Base-by-base conservation (phyloP, 78 protist genomes). In the Mantamonas sphyraenae region DNA sequence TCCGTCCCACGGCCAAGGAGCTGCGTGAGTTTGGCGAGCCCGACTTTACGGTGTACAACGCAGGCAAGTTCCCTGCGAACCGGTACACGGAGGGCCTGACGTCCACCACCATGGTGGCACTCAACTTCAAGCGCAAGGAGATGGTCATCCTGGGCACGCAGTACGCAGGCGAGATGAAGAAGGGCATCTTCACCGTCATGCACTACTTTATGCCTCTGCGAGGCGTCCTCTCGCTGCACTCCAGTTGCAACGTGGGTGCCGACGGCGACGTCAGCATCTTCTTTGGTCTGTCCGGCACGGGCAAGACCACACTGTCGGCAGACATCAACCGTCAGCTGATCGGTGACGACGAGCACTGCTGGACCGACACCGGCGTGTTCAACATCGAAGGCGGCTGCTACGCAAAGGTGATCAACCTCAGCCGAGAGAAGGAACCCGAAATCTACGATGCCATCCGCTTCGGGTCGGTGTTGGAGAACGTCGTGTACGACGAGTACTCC, bases 331-430 rank as follows among this genome's bases (percentile, higher is more conserved):
- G 98, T 34, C 14, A 35, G 19, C 71, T 95, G 35, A 91, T 95
- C 51, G 98, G 98, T 28, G 98, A 95, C 73, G 98, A 95, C 78
- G 98, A 95, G 88, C 98, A 95, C 76, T 72, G 84, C 37, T 95
- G 98, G 98, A 73, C 80, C 19, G 90, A 86, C 45, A 56, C 74
- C n/a, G 95, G 96, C 55, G 73, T 89, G 47, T 90, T 90, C 77
- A 90, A 91, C 77, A 76, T 93, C 28, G 96, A 95, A 71, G 98
- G 98, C 55, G 98, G 98, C 45, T 95, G 98, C 90, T 95, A 95
- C 50, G 98, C 98, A 57, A 95, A 95, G 89, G 63, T 81, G 74
- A 85, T 89, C 68, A 78, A 77, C 59, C 84, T 95, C 42, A 45
- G 82, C 20, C 59, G 71, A 43, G 89, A 81, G 77, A 73, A 69